Evolutionary conservation across 2,329 filamentous ascomycete genomes (phyloP), one percentile per base, ranked within the genome.

Genomic region (Akanthomyces muscarius): DNA sequence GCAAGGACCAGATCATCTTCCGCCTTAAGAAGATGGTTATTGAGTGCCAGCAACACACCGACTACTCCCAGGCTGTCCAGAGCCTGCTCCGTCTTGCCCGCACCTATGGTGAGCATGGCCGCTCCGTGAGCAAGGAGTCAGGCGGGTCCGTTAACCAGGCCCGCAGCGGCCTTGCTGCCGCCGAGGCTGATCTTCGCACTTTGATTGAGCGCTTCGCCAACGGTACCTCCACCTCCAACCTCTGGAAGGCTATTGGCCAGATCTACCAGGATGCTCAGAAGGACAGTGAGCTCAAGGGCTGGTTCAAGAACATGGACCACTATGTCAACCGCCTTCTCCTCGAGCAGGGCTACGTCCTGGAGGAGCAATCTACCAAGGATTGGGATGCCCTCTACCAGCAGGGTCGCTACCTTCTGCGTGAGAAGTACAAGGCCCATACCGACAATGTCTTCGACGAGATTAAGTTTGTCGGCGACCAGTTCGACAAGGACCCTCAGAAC

Each of bases 11-110:
- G 81, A 89, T 88, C 62, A 88, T 97, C 70, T 97, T 88, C 85
- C 90, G 95, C 44, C 78, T 99, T 68, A 99, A 86, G 87, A 98
- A 98, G 86, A 96, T 98, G 90, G 80, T 99, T 45, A 87, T 97
- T 52, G 95, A 99, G 77, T 92, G 96, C 70, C 95, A 99, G 78
- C 91, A 94, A 63, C 95, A 98, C 72, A 86, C 91, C 64, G 94
- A 99, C 71, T 99, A 98, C 76, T 88, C 93, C 69, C 85, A 90
- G 75, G 95, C 95, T n/a, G 89, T 99, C 66, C 86, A 92, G 70
- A 96, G 94, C 3, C 81, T 99, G 6, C 83, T 99, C 36, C 81
- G 86, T 48, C 81, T 99, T 55, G 92, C 92, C 7, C 92, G 97
- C 78, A 86, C 88, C 68, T 99, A 99, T 71, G 87, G 86, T 65